Percentiles rank a stretch among this genome's conserved stretches.
These are phyloP conservation scores for Leucosporidium yakuticum DNA, from an alignment of 768 basidiomycete species.

Conservation along the genomic window DNA sequence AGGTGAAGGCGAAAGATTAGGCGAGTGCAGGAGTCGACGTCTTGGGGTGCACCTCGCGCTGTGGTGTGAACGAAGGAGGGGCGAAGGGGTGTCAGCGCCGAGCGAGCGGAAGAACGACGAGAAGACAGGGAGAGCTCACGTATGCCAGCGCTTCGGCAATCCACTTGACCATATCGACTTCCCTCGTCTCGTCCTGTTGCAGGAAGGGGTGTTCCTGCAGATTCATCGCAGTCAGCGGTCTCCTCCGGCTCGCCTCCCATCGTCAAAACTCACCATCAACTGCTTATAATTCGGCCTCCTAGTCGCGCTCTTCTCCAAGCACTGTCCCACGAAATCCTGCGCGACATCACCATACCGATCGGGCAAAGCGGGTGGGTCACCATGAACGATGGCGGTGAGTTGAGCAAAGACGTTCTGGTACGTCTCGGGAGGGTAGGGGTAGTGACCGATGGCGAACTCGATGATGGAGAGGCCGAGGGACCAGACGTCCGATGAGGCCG, in stretches of 20 bases:
- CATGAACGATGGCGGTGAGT: slow-evolving; percentile 90
- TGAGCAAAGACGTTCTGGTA: slow-evolving; percentile 97
- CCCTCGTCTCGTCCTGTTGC: slow-evolving; percentile 52
- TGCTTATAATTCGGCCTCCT: slow-evolving; percentile 75
- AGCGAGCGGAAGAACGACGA: too few species aligned
- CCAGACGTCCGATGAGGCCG: slow-evolving; percentile 96
- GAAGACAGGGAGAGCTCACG: background rate
- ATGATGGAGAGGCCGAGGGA: slow-evolving; percentile 89
- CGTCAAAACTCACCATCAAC: slow-evolving; percentile 55
- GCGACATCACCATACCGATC: slow-evolving; percentile 62
- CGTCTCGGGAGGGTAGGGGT: slow-evolving; percentile 96
- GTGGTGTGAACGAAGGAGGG: too few species aligned
- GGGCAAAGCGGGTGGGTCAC: slow-evolving; percentile 81
- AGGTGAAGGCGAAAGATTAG: too few species aligned
- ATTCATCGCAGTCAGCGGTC: background rate
- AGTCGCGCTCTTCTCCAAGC: slow-evolving; percentile 74
- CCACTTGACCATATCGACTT: slow-evolving; percentile 83
- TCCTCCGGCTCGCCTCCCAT: background rate
- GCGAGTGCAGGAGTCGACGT: too few species aligned
- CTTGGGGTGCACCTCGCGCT: too few species aligned
- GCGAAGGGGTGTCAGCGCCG: too few species aligned
- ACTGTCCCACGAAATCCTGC: slow-evolving; percentile 72
- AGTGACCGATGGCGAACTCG: slow-evolving; percentile 77
- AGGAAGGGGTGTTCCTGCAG: slow-evolving; percentile 73
- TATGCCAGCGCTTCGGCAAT: slow-evolving; percentile 48